Percentiles rank a stretch among this genome's conserved stretches.
These are phyloP conservation scores for Cladorrhinum sp. DNA, from an alignment of 2,329 filamentous ascomycete species.

Conservation along the genomic window DNA sequence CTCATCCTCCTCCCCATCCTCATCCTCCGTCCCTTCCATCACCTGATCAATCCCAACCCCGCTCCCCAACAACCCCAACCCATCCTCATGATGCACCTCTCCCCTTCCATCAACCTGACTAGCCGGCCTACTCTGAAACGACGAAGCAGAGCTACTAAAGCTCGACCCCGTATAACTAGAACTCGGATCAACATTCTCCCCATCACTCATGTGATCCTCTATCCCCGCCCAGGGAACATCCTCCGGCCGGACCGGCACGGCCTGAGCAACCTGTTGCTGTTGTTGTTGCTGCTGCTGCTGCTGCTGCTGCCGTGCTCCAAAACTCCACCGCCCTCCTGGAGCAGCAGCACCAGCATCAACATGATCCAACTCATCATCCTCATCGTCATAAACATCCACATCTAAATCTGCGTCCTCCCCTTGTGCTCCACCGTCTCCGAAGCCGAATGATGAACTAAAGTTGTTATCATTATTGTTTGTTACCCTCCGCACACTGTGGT, in stretches of 20 bases:
- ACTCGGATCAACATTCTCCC: constrained; percentile 51
- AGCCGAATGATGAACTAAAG: constrained; percentile 13
- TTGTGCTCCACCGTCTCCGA: neutral
- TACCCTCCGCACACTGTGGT: constrained; percentile 4
- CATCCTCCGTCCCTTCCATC: constrained; percentile 12
- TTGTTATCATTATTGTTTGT: neutral
- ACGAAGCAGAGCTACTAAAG: neutral
- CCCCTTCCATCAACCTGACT: neutral
- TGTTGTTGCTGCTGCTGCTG: constrained; percentile 5
- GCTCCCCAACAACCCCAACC: neutral
- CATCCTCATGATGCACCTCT: neutral
- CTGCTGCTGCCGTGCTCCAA: neutral
- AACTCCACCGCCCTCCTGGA: too few species aligned
- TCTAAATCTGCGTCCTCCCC: constrained; percentile 32
- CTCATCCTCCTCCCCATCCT: constrained; percentile 21
- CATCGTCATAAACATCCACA: constrained; percentile 32
- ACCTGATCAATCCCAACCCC: constrained; percentile 4
- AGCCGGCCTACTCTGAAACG: neutral
- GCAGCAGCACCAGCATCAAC: constrained; percentile 29
- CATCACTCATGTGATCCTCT: constrained; percentile 48
- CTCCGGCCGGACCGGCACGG: constrained; percentile 39
- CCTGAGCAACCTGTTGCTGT: constrained; percentile 10
- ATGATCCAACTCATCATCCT: constrained; percentile 31
- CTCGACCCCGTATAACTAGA: neutral
- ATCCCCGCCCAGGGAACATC: constrained; percentile 58